A percentile compares a stretch with the other conserved stretches of the same genome.
phyloP scores from a whole-genome alignment of 805 yeast species.

The Hanseniaspora lachancei region DNA sequence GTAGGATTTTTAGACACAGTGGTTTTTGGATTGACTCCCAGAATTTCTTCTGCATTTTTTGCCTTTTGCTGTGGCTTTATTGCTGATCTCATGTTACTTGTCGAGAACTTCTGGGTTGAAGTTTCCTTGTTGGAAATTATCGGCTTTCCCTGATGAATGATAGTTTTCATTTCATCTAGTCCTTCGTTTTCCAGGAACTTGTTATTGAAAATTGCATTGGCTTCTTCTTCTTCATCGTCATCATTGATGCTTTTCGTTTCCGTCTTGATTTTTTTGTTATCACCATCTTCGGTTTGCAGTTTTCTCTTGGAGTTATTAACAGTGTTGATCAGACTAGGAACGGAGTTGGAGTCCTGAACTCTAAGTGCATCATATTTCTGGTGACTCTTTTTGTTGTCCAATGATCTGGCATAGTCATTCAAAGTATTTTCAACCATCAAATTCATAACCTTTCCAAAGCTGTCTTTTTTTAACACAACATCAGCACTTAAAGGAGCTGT shows the following conservation, averaged over 20 bases:
- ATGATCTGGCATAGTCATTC: slow-evolving; percentile 14
- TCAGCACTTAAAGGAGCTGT: slow-evolving; percentile 26
- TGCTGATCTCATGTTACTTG: slow-evolving; percentile 12
- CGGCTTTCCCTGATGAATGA: slow-evolving; percentile 11
- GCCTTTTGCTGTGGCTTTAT: background rate
- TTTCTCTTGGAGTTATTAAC: slow-evolving; percentile 3
- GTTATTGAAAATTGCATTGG: slow-evolving; percentile 24
- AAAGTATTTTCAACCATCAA: slow-evolving; percentile 24
- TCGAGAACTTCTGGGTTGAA: background rate
- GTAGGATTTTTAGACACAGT: background rate
- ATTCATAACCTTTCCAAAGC: slow-evolving; percentile 21
- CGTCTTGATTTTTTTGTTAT: background rate
- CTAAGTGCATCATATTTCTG: slow-evolving; percentile 12
- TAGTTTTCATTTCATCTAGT: slow-evolving; percentile 25
- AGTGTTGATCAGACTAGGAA: slow-evolving; percentile 6
- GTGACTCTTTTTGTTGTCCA: slow-evolving; percentile 9
- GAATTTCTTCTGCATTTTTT: background rate
- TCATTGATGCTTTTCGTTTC: background rate
- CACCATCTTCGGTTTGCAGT: background rate
- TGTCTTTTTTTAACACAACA: slow-evolving; percentile 24
- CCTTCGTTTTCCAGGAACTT: slow-evolving; percentile 30
- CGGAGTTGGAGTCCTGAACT: slow-evolving; percentile 12
- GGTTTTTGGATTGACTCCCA: background rate
- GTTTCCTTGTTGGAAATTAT: slow-evolving; percentile 8
- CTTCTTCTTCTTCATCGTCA: slow-evolving; percentile 12